Evolutionary conservation across 1,284 basidiomycete species (phyloP).

Genomic region (Schizopora paradoxa): DNA sequence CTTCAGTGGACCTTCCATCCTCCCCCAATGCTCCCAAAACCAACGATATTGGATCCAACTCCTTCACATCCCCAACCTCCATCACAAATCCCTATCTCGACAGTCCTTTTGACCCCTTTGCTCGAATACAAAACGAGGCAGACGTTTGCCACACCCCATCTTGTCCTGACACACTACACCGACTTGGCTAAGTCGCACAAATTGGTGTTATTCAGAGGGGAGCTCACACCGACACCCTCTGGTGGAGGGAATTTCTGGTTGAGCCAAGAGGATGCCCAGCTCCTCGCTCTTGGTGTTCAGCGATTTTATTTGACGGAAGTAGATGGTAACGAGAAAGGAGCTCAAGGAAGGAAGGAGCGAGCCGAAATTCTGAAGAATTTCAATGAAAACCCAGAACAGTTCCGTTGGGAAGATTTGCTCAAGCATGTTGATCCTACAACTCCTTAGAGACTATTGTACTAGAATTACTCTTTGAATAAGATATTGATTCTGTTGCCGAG

Average conservation of each 20-base stretch:
- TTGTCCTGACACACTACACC: slow-evolving; percentile 90
- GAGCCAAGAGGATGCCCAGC: slow-evolving; percentile 74
- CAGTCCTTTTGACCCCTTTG: slow-evolving; percentile 88
- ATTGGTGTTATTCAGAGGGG: slow-evolving; percentile 85
- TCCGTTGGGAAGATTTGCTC: slow-evolving; percentile 70
- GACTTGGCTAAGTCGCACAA: slow-evolving; percentile 81
- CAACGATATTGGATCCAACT: slow-evolving; percentile 34
- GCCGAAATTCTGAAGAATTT: slow-evolving; percentile 55
- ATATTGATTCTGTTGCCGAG: too few relatives aligned
- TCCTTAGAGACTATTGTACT: too few relatives aligned
- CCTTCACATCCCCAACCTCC: slow-evolving; percentile 22
- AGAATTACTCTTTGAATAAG: too few relatives aligned
- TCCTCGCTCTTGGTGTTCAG: slow-evolving; percentile 74
- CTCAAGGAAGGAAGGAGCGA: slow-evolving; percentile 32
- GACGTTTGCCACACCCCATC: slow-evolving; percentile 86
- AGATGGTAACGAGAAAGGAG: too few relatives aligned
- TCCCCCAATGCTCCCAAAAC: slow-evolving; percentile 46
- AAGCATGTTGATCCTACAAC: slow-evolving; percentile 37
- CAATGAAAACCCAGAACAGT: slow-evolving; percentile 67
- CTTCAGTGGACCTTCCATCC: slow-evolving; percentile 83
- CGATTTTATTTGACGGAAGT: slow-evolving; percentile 71
- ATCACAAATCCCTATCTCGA: slow-evolving; percentile 46
- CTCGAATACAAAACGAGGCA: slow-evolving; percentile 90
- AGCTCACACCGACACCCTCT: slow-evolving; percentile 74
- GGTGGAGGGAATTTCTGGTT: slow-evolving; percentile 50